Evolutionary conservation across 2,329 filamentous ascomycete species (phyloP).

Genomic region (Penicillium sp.): DNA sequence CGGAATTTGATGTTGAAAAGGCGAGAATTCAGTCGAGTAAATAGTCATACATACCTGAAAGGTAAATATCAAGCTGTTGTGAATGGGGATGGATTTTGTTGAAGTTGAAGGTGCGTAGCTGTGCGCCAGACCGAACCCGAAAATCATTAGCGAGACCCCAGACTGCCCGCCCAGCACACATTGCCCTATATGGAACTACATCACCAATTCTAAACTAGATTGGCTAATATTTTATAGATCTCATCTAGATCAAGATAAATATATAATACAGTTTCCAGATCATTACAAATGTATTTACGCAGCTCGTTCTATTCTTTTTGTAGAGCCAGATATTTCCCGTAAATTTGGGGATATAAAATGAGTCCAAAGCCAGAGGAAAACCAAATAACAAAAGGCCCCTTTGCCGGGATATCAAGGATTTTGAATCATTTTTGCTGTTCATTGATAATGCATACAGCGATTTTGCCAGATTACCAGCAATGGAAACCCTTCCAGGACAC

Average conservation of each 20-base stretch:
- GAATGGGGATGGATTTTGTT: conserved; percentile 39
- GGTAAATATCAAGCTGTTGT: conserved; percentile 35
- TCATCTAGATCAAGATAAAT: conserved; percentile 3
- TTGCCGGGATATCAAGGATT: conserved; percentile 42
- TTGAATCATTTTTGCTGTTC: conserved; percentile 45
- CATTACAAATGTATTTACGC: conserved; percentile 8
- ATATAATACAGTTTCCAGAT: conserved; percentile 4
- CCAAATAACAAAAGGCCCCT: conserved; percentile 22
- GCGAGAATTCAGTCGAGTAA: conserved; percentile 19
- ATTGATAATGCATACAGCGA: conserved; percentile 42
- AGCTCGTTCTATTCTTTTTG: conserved; percentile 13
- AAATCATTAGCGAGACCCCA: conserved; percentile 45
- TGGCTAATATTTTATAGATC: conserved; percentile 3
- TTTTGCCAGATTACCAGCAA: conserved; percentile 41
- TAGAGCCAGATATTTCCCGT: conserved; percentile 9
- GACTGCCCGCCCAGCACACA: conserved; percentile 27
- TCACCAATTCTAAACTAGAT: conserved; percentile 4
- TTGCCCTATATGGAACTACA: conserved; percentile 22
- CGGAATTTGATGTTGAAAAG: conserved; percentile 21
- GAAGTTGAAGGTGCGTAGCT: conserved; percentile 38
- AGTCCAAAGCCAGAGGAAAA: conserved; percentile 18
- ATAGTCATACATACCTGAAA: conserved; percentile 34
- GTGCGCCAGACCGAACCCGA: conserved; percentile 42
- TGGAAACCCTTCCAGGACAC: conserved; percentile 41
- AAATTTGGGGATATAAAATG: conserved; percentile 15